Evolutionary conservation across 768 basidiomycete species (phyloP).

Genomic region (Trametes sanguinea): DNA sequence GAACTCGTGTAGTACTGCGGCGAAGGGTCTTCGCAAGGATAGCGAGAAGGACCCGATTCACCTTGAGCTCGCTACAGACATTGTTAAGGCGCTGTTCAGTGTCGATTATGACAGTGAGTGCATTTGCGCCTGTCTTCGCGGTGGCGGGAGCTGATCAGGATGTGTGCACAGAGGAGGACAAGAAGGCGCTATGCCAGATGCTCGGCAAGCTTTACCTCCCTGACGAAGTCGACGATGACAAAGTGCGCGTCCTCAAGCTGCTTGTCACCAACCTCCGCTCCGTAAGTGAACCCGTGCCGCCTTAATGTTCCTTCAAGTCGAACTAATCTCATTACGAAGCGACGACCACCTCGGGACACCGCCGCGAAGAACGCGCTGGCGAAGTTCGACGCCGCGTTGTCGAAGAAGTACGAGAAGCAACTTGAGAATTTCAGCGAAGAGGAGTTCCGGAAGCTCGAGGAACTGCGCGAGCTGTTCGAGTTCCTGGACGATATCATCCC

Average conservation of each 20-base stretch:
- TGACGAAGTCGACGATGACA: slow-evolving; percentile 66
- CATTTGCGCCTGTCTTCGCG: slow-evolving; percentile 59
- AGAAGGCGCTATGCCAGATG: slow-evolving; percentile 50
- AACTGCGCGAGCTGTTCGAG: slow-evolving; percentile 63
- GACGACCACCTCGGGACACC: slow-evolving; percentile 59
- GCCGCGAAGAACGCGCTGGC: slow-evolving; percentile 66
- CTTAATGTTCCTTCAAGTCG: too few species aligned
- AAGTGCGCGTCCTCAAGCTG: slow-evolving; percentile 61
- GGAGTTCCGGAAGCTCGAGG: slow-evolving; percentile 64
- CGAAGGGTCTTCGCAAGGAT: slow-evolving; percentile 45
- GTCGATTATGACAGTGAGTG: slow-evolving; percentile 53
- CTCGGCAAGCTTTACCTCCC: slow-evolving; percentile 64
- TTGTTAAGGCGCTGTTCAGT: slow-evolving; percentile 51
- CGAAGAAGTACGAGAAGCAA: slow-evolving; percentile 72
- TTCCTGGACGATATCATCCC: slow-evolving; percentile 75
- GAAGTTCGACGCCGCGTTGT: slow-evolving; percentile 66
- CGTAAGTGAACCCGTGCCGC: slow-evolving; percentile 39
- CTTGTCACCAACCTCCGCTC: slow-evolving; percentile 59
- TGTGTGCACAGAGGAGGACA: slow-evolving; percentile 43
- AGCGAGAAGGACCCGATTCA: slow-evolving; percentile 47
- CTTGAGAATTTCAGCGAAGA: slow-evolving; percentile 73
- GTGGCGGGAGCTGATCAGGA: slow-evolving; percentile 54
- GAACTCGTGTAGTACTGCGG: slow-evolving; percentile 2
- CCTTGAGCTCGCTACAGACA: slow-evolving; percentile 55
- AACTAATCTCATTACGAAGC: slow-evolving; percentile 38